Percentiles rank a stretch among this genome's conserved stretches.
Evolutionary conservation across 2,329 filamentous ascomycete genomes (phyloP).

Genomic region (Colletotrichum liriopes): DNA sequence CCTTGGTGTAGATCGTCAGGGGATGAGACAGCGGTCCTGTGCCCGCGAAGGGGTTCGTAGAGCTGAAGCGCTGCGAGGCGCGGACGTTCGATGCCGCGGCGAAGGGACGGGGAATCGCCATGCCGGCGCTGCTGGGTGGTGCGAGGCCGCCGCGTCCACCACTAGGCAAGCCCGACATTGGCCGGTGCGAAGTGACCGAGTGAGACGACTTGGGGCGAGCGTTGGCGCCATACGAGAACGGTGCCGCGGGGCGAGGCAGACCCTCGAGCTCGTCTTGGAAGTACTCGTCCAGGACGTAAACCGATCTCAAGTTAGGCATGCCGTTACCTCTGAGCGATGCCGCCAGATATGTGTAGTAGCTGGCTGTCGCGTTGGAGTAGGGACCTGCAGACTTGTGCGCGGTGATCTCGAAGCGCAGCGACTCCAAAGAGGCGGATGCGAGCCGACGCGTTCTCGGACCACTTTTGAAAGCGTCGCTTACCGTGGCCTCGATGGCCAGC

Average conservation of each 20-base stretch:
- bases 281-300: conserved; percentile 88
- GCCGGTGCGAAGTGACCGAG: conserved; percentile 43
- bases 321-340: conserved; percentile 84
- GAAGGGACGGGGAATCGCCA: conserved; percentile 48
- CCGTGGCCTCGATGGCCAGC: conserved; percentile 68
- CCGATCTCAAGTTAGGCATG: conserved; percentile 79
- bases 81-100: conserved; percentile 47
- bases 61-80: conserved; percentile 65
- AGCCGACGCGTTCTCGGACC: conserved; percentile 71
- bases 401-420: conserved; percentile 88
- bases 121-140: conserved; percentile 45
- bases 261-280: conserved; percentile 86
- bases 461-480: conserved; percentile 66
- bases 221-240: conserved; percentile 56
- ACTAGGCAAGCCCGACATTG: conserved; percentile 20
- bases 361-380: conserved; percentile 68
- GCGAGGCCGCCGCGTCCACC: conserved; percentile 44
- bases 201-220: conserved; percentile 55
- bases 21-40: conserved; percentile 63
- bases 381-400: conserved; percentile 70
- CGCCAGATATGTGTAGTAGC: conserved; percentile 89
- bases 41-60: conserved; percentile 65
- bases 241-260: conserved; percentile 74
- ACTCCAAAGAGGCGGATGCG: conserved; percentile 77
- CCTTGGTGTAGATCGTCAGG: conserved; percentile 74